phyloP scores from a whole-genome alignment of 1,284 basidiomycete species.

The Pseudozyma sp. region DNA sequence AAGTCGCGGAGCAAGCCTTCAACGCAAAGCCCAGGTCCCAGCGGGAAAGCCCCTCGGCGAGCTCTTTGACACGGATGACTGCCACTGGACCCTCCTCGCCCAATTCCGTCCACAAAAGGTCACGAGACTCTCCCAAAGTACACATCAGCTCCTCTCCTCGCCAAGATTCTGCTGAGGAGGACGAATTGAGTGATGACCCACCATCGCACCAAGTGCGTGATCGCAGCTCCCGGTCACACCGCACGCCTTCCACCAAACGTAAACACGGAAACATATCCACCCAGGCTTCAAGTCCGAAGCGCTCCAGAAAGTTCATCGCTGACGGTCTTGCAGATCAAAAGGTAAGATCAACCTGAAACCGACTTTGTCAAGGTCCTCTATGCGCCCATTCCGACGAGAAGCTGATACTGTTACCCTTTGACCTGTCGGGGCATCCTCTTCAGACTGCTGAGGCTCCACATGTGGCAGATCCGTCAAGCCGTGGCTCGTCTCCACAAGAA shows the following conservation, averaged over 20 bases:
- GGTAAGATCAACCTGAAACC: too few relatives aligned
- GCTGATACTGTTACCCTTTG: too few relatives aligned
- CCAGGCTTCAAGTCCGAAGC: constrained; percentile 14
- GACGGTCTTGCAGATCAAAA: not conserved
- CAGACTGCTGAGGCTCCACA: constrained; percentile 1
- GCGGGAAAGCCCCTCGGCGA: not conserved
- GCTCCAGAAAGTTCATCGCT: constrained; percentile 4
- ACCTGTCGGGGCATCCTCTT: not conserved
- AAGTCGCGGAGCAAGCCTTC: not conserved
- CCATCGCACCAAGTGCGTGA: not conserved
- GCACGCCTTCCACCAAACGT: constrained; percentile 10
- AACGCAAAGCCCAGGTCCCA: constrained; percentile 2
- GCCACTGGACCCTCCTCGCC: constrained; percentile 13
- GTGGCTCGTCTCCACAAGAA: constrained; percentile 18
- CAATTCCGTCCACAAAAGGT: constrained; percentile 10
- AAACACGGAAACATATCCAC: constrained; percentile 5
- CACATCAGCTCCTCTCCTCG: not conserved
- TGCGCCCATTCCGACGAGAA: too few relatives aligned
- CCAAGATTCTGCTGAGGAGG: constrained; percentile 28
- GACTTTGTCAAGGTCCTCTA: too few relatives aligned
- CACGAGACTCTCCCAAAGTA: constrained; percentile 12
- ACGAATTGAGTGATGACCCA: constrained; percentile 34
- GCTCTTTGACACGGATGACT: constrained; percentile 8
- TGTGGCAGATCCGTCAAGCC: constrained; percentile 1
- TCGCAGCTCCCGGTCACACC: constrained; percentile 4